Evolutionary conservation across 768 basidiomycete species (phyloP), one percentile per base, ranked within the genome.

Genomic region (Termitomyces sp.): DNA sequence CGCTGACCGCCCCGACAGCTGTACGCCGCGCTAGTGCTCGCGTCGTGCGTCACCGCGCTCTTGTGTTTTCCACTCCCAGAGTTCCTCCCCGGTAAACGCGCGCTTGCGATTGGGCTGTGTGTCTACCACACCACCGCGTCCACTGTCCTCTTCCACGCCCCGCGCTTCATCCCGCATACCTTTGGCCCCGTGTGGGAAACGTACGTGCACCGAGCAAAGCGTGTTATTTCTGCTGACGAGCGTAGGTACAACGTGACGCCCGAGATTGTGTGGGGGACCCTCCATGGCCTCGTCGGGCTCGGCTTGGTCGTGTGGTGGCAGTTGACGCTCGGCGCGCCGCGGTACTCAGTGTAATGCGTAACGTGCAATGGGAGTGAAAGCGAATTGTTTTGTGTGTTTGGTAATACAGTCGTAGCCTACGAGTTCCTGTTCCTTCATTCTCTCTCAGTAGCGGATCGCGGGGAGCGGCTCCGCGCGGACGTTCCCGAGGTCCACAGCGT

Each of bases 381-480:
- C n/a, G n/a, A n/a, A n/a, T n/a, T n/a, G n/a, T 32, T 32, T 32
- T 35, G 33, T 33, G 12, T 5, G 38, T n/a, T n/a, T n/a, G n/a
- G 18, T 40, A 41, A 6, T 41, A 41, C 40, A 18, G 2, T 6
- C 16, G 38, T 40, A 40, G 16, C 38, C 16, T 38, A 38, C 36
- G 2, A 38, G 12, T 13, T 1, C 5, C 4, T 18, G 5, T 40
- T 5, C 6, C 7, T 16, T 41, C 23, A 1, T 41, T 16, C 16
- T 2, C 23, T 1, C 38, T 82, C 76, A 90, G 72, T 92, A 92
- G 64, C 86, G 87, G 60, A 93, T 93, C 23, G 89, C 80, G 48
- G 84, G 86, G 56, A 98, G 79, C 7, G 95, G 95, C 66, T 95
- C 94, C 33, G 96, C 96, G 48, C 85, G 88, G 63, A 97, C 86